Base-by-base conservation (phyloP, 495 filamentous ascomycete species). In the Arthonia radiata region DNA sequence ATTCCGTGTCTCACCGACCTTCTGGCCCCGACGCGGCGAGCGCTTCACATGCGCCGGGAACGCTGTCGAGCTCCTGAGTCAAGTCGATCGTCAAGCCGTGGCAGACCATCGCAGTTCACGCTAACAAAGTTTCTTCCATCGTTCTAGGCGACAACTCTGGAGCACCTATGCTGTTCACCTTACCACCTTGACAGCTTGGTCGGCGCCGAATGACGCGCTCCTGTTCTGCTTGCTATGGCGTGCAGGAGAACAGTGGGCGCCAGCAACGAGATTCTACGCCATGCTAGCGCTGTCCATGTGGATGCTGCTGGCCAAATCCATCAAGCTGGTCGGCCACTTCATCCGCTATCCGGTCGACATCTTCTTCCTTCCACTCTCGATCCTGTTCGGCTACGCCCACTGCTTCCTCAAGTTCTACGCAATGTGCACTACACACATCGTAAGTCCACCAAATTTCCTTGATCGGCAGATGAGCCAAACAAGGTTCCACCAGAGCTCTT, bases 341-440 rank as follows among this genome's bases (percentile, higher is more conserved):
- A 50, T 64, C 33, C 64, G 61, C 15, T 61, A 77, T 37, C 72
- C 76, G 1, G 50, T 53, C 13, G 75, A 86, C 38, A 53, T 76
- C 23, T 31, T 69, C 16, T 63, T 65, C 33, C 42, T 82, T 17
- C 74, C 76, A 3, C 53, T 68, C n/a, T 75, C 70, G 2, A 64
- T 83, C 23, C 28, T 78, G 3, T 82, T 82, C 34, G 71, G 73
- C 23, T 81, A 74, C 43, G 61, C 77, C 38, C 72, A 80, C 43
- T 71, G 72, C 16, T 42, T 68, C 17, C 68, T 81, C 49, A 82
- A 81, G 51, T 53, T 80, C 29, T 75, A 74, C 33, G 72, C 75
- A 3, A 53, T 69, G 24, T 50, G 62, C 28, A 79, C 75, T 24
- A 53, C 76, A 14, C 64, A 70, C 44, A 58, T 67, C 52, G 71